Evolutionary conservation across 495 filamentous ascomycete species (phyloP).

Genomic region (Friedmanniomyces simplex): DNA sequence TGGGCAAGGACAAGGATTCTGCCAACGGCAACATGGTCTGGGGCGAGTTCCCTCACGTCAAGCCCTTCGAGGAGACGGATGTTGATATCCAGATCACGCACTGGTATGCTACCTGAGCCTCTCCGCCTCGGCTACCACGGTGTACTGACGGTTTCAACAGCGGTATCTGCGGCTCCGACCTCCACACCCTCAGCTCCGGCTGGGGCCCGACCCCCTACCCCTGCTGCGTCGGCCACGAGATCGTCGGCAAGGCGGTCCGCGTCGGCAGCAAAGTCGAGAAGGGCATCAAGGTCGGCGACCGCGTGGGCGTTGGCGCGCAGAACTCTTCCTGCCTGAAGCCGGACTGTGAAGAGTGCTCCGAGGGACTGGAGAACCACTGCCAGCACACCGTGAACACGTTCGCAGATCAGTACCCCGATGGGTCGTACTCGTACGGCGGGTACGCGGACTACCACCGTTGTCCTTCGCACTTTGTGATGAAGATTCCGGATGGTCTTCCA

Average conservation of each 20-base stretch:
- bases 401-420: slow-evolving; percentile 46
- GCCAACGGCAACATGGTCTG: slow-evolving; percentile 61
- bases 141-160: not conserved
- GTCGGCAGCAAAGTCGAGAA: slow-evolving; percentile 54
- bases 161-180: slow-evolving; percentile 28
- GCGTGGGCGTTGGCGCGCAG: slow-evolving; percentile 81
- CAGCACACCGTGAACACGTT: slow-evolving; percentile 52
- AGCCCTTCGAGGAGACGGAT: slow-evolving; percentile 67
- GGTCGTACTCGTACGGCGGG: slow-evolving; percentile 45
- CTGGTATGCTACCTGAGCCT: slow-evolving; percentile 54
- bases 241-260: slow-evolving; percentile 64
- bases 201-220: slow-evolving; percentile 60
- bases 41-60: slow-evolving; percentile 44
- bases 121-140: slow-evolving; percentile 47
- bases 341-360: slow-evolving; percentile 60
- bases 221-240: slow-evolving; percentile 66
- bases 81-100: slow-evolving; percentile 70
- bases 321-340: slow-evolving; percentile 52
- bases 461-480: slow-evolving; percentile 61
- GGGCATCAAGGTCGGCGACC: slow-evolving; percentile 62
- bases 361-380: slow-evolving; percentile 59
- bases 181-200: slow-evolving; percentile 65
- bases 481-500: slow-evolving; percentile 56
- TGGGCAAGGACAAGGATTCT: slow-evolving; percentile 50
- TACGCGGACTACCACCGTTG: slow-evolving; percentile 67